Evolutionary conservation across 2,329 filamentous ascomycete genomes (phyloP), one percentile per base, ranked within the genome.

Genomic region (Fusarium incarnatum): DNA sequence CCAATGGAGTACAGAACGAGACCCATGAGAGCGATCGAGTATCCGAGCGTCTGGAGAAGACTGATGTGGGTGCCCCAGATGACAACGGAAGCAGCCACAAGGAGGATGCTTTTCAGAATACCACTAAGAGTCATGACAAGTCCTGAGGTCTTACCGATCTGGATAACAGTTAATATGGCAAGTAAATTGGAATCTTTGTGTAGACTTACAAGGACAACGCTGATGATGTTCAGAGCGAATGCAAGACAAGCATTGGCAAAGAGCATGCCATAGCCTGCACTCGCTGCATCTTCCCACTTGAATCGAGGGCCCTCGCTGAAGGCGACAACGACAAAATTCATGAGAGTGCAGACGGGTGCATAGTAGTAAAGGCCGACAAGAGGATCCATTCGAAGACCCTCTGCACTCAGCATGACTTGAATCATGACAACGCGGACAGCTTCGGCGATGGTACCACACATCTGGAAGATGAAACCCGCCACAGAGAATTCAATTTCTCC

Each of bases 281-380:
- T 84, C 75, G 88, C 84, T 69, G 94, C 82, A 72, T 94, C 89
- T 45, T 82, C 86, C 81, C 90, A 85, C 48, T 88, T 85, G 81
- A 97, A 88, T 40, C 78, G 83, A 37, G 88, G 88, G 4, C 91
- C 79, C 81, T 97, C 93, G n/a, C 88, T 83, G 72, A 92, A 83
- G 61, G 93, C 78, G 66, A 91, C 89, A 34, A 93, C 88, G 40
- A 91, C 73, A 59, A 91, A 83, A 82, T 97, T 97, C 89, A 94
- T 94, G 74, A 91, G 81, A 50, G 92, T 92, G 81, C 93, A 97
- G 50, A 94, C 90, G 8, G 93, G 93, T 1, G 93, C 94, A 77
- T 93, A 97, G 84, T 97, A 97, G 86, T 97, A 97, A 23, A 97
- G 87, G 32, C 92, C 93, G 67, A 96, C 93, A 37, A 97, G 86